Conservation (phyloP, 495 filamentous ascomycete genomes). For the Talaromyces ruber region DNA sequence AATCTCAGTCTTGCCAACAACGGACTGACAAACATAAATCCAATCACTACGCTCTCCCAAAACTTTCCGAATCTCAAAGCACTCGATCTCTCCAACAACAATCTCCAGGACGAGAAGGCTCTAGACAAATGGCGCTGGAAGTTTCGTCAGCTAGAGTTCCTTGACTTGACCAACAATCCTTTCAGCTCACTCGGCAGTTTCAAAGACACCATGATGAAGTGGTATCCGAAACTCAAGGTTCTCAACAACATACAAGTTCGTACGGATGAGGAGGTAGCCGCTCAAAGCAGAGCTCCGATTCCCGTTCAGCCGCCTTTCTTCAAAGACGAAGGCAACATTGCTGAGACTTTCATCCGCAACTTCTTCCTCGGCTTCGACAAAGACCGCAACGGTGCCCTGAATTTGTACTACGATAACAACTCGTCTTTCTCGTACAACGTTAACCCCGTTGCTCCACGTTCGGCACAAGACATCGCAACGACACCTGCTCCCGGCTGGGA, state of each 20-base stretch:
- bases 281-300: slow-evolving; percentile 51
- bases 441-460: slow-evolving; percentile 54
- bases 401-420: slow-evolving; percentile 64
- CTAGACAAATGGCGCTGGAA: slow-evolving; percentile 65
- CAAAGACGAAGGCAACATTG: slow-evolving; percentile 66
- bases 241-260: slow-evolving; percentile 66
- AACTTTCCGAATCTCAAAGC: slow-evolving; percentile 78
- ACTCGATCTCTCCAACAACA: slow-evolving; percentile 76
- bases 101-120: slow-evolving; percentile 49
- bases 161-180: slow-evolving; percentile 70
- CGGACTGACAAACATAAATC: slow-evolving; percentile 55
- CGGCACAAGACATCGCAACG: slow-evolving; percentile 23
- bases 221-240: slow-evolving; percentile 69
- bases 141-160: slow-evolving; percentile 66
- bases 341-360: slow-evolving; percentile 61
- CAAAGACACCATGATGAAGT: slow-evolving; percentile 61
- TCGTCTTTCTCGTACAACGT: slow-evolving; percentile 74
- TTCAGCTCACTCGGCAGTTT: slow-evolving; percentile 55
- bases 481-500: slow-evolving; percentile 50
- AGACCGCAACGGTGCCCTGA: slow-evolving; percentile 52
- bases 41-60: slow-evolving; percentile 61
- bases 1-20: slow-evolving; percentile 75
- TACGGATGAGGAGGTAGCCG: slow-evolving; percentile 54
- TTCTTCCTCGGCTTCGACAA: slow-evolving; percentile 72
- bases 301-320: slow-evolving; percentile 63